These are phyloP conservation scores for Phaeotremella fagi DNA, from an alignment of 768 basidiomycete genomes.

Conservation along the genomic window DNA sequence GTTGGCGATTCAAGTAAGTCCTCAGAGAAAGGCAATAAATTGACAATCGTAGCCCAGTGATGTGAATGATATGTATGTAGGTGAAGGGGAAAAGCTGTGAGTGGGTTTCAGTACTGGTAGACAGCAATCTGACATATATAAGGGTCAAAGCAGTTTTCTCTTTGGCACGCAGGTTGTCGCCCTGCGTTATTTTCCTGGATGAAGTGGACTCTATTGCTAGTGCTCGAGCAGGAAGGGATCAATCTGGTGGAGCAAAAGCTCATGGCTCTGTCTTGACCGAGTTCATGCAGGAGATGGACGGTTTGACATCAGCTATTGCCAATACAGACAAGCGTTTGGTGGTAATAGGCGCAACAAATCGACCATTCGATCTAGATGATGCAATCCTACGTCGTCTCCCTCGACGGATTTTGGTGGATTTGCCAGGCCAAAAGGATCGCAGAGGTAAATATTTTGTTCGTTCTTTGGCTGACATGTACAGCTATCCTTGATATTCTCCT, in stretches of 20 bases:
- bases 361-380: slow-evolving; percentile 56
- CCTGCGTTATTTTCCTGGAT: slow-evolving; percentile 90
- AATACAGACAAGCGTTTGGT: slow-evolving; percentile 75
- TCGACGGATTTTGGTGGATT: slow-evolving; percentile 76
- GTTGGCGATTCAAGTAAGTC: slow-evolving; percentile 61
- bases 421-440: slow-evolving; percentile 79
- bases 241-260: slow-evolving; percentile 68
- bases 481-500: slow-evolving; percentile 84
- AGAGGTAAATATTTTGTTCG: slow-evolving; percentile 57
- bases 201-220: slow-evolving; percentile 92
- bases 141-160: slow-evolving; percentile 78
- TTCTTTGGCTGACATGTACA: slow-evolving; percentile 42
- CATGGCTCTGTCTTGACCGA: slow-evolving; percentile 65
- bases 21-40: neutral
- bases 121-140: slow-evolving; percentile 51
- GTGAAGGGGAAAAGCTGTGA: slow-evolving; percentile 47
- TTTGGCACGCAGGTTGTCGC: slow-evolving; percentile 75
- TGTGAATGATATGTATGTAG: slow-evolving; percentile 74
- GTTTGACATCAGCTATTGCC: slow-evolving; percentile 59
- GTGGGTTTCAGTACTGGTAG: slow-evolving; percentile 56
- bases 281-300: slow-evolving; percentile 75
- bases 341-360: slow-evolving; percentile 89
- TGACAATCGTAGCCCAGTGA: slow-evolving; percentile 63
- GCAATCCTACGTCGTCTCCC: slow-evolving; percentile 85
- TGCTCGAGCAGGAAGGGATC: slow-evolving; percentile 69